phyloP scores from a whole-genome alignment of 78 protist genomes.

The Neovahlkampfia damariscottae region DNA sequence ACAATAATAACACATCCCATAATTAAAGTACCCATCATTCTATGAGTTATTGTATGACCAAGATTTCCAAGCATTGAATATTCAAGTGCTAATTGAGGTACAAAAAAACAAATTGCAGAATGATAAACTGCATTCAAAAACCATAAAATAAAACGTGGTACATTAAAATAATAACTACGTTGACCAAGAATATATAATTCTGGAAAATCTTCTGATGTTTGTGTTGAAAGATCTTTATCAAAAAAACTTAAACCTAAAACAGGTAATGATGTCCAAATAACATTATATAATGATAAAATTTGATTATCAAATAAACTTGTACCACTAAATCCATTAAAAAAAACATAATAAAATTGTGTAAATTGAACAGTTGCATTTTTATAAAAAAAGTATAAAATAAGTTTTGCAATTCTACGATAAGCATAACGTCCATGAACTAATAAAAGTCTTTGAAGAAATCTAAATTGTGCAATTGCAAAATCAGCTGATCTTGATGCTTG shows the following conservation, averaged over 20 bases:
- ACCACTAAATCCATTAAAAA: constrained; percentile 30
- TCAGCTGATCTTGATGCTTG: constrained; percentile 52
- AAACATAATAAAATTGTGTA: constrained; percentile 40
- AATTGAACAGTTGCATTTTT: constrained; percentile 51
- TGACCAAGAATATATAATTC: constrained; percentile 12
- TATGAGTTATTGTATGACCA: no score
- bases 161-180: neutral
- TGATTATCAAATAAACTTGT: constrained; percentile 49
- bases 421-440: constrained; percentile 73
- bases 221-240: constrained; percentile 34
- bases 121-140: constrained; percentile 7
- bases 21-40: no score
- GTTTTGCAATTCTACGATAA: constrained; percentile 21
- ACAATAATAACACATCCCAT: neutral
- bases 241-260: constrained; percentile 34
- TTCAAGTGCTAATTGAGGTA: neutral
- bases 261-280: constrained; percentile 63
- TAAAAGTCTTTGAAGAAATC: constrained; percentile 43
- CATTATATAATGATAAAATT: constrained; percentile 40
- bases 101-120: neutral
- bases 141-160: neutral
- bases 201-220: neutral
- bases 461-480: constrained; percentile 46
- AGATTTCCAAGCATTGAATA: no score
- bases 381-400: constrained; percentile 63